Evolutionary conservation across 768 basidiomycete genomes (phyloP).

Genomic region (Xerocomus potaroensis): DNA sequence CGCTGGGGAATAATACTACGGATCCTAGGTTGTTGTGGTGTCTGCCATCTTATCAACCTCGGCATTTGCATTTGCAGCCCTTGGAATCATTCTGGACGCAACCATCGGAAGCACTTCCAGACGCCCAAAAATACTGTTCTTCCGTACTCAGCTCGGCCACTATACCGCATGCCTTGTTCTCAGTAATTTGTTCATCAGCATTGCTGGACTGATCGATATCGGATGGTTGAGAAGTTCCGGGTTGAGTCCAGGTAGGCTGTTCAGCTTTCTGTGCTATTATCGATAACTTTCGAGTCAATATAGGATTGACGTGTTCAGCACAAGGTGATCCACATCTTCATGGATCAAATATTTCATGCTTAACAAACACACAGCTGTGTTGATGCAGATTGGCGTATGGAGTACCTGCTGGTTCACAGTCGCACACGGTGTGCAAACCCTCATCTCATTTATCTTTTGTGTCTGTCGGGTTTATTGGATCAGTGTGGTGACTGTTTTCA

Average conservation of each 20-base stretch:
- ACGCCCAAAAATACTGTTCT: conserved; percentile 52
- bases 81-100: conserved; percentile 47
- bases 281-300: conserved; percentile 3
- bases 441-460: conserved; percentile 59
- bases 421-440: conserved; percentile 62
- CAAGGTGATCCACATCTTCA: conserved; percentile 46
- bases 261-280: neutral
- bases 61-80: conserved; percentile 47
- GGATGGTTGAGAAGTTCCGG: conserved; percentile 44
- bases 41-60: conserved; percentile 54
- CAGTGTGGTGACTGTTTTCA: conserved; percentile 36
- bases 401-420: conserved; percentile 61
- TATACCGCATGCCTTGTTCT: conserved; percentile 63
- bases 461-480: conserved; percentile 48
- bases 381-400: conserved; percentile 62
- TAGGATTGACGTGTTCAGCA: conserved; percentile 47
- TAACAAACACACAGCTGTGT: conserved; percentile 35
- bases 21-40: conserved; percentile 40
- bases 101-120: conserved; percentile 30
- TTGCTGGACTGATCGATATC: conserved; percentile 52
- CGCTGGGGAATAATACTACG: neutral
- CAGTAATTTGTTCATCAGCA: conserved; percentile 50
- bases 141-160: conserved; percentile 66
- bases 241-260: conserved; percentile 44
- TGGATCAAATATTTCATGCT: neutral